These are phyloP conservation scores for Cladosporium sphaerospermum DNA, from an alignment of 2,329 filamentous ascomycete genomes.

Conservation along the genomic window DNA sequence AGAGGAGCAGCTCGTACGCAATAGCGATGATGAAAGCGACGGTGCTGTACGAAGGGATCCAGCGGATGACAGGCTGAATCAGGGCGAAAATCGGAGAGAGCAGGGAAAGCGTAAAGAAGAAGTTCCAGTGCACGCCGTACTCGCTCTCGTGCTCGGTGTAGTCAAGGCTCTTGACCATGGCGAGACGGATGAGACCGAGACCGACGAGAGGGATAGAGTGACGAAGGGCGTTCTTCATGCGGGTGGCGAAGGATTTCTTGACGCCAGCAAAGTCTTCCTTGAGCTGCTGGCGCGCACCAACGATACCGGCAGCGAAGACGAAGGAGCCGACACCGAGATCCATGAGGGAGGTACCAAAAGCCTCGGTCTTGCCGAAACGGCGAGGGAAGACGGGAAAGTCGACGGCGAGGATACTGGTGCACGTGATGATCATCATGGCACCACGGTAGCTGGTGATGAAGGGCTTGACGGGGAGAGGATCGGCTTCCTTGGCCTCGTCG, in stretches of 20 bases:
- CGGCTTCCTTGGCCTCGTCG: conserved; percentile 22
- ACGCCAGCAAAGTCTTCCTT: conserved; percentile 46
- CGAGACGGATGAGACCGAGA: conserved; percentile 72
- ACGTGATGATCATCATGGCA: conserved; percentile 85
- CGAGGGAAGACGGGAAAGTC: conserved; percentile 91
- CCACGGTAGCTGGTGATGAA: conserved; percentile 91
- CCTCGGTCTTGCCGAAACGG: conserved; percentile 95
- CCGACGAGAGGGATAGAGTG: conserved; percentile 78
- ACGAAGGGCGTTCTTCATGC: conserved; percentile 62
- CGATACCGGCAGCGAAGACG: conserved; percentile 86
- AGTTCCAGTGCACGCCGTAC: conserved; percentile 99
- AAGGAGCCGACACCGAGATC: conserved; percentile 96
- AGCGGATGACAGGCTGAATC: conserved; percentile 64
- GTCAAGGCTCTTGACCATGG: conserved; percentile 87
- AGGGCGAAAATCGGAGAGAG: conserved; percentile 83
- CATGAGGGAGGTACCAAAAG: conserved; percentile 99
- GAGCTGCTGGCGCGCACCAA: conserved; percentile 76
- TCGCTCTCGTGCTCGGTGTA: conserved; percentile 97
- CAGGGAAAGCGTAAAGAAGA: conserved; percentile 92
- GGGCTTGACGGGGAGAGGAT: conserved; percentile 70
- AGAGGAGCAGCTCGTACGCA: conserved; percentile 68
- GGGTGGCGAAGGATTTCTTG: conserved; percentile 48
- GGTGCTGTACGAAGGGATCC: conserved; percentile 70
- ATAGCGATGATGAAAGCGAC: conserved; percentile 64
- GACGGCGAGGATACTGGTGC: conserved; percentile 88